Percentiles rank a stretch among this genome's conserved stretches.
Conservation (phyloP, 495 filamentous ascomycete genomes). For the Lasiosphaeris hirsuta region DNA sequence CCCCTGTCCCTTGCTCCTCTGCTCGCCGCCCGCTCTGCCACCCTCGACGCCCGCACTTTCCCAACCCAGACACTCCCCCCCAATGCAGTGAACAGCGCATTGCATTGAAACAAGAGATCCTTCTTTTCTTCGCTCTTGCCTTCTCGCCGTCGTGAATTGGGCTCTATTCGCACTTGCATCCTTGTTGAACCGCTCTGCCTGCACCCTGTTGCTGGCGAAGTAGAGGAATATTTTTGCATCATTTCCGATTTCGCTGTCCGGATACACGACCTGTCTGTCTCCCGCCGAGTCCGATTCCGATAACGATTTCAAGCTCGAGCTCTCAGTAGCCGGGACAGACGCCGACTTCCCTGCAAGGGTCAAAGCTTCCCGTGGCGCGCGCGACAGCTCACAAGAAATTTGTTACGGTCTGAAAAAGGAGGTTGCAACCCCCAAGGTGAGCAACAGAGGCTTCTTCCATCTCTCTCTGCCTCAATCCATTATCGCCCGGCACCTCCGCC, state of each 20-base stretch:
- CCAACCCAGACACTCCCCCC: slow-evolving; percentile 2
- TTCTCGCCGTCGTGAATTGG: neutral
- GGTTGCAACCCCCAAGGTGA: neutral
- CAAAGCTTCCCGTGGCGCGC: slow-evolving; percentile 4
- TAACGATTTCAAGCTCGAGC: no score
- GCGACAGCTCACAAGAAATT: slow-evolving; percentile 9
- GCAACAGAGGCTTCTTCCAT: neutral
- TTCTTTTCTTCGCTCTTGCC: slow-evolving; percentile 5
- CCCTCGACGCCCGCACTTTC: slow-evolving; percentile 11
- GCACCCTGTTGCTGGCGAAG: slow-evolving; percentile 4
- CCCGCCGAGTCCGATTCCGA: no score
- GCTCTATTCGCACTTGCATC: neutral
- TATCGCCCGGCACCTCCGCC: no score
- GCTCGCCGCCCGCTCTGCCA: slow-evolving; percentile 5
- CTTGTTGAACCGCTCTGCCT: slow-evolving; percentile 1
- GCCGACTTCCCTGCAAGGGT: neutral
- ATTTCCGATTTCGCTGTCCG: neutral
- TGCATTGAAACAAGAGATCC: slow-evolving; percentile 9
- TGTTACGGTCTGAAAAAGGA: slow-evolving; percentile 9
- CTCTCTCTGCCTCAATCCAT: neutral
- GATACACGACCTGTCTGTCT: neutral
- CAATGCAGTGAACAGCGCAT: slow-evolving; percentile 8
- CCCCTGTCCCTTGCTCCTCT: slow-evolving; percentile 1
- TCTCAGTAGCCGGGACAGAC: no score
- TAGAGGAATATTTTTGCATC: neutral